Evolutionary conservation across 345 rosid genomes (phyloP).

Genomic region (Jatropha curcas): DNA sequence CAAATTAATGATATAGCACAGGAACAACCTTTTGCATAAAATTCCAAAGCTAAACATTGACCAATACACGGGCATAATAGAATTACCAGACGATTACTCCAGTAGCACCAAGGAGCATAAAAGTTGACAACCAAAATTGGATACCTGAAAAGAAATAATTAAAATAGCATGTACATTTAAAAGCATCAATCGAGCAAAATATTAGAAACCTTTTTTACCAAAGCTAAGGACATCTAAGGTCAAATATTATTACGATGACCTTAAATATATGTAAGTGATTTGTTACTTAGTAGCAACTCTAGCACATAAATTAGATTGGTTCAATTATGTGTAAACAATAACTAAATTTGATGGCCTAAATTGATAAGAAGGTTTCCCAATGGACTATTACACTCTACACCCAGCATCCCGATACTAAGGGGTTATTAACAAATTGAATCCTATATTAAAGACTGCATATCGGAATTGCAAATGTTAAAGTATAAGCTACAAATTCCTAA

Average conservation of each 20-base stretch:
- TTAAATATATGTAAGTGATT: not conserved
- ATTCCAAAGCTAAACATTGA: not conserved
- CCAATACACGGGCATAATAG: conserved; percentile 11
- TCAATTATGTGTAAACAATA: not conserved
- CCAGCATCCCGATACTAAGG: too few relatives aligned
- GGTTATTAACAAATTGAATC: not conserved
- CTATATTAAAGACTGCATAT: too few relatives aligned
- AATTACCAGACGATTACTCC: conserved; percentile 94
- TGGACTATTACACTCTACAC: too few relatives aligned
- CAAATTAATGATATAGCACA: not conserved
- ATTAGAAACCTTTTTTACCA: too few relatives aligned
- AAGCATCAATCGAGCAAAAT: not conserved
- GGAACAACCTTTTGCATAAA: not conserved
- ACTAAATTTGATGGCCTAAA: not conserved
- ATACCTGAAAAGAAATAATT: conserved; percentile 52
- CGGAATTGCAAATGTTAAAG: too few relatives aligned
- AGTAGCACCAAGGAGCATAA: conserved; percentile 97
- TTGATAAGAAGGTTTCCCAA: too few relatives aligned
- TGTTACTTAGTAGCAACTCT: not conserved
- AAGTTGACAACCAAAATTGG: conserved; percentile 90
- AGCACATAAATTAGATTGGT: not conserved
- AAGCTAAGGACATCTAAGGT: not conserved
- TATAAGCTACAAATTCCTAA: too few relatives aligned
- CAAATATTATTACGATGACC: too few relatives aligned
- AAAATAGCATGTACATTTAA: not conserved